Evolutionary conservation across 129 eudicot genomes (phyloP).

Genomic region (Lonicera japonica): DNA sequence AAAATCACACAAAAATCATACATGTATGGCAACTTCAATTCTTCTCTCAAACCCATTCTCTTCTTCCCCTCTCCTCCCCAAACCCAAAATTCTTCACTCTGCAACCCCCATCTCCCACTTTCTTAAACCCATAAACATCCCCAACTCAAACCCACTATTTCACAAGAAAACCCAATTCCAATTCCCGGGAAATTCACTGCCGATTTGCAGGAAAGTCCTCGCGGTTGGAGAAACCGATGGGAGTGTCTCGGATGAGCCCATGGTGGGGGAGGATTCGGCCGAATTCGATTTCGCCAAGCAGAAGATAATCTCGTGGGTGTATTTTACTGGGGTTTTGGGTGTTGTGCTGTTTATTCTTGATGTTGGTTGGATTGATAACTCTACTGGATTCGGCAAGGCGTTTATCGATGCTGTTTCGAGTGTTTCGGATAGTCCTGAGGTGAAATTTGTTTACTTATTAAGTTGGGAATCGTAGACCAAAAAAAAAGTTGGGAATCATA

Average conservation of each 20-base stretch:
- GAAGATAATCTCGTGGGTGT: constrained; percentile 82
- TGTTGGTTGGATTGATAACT: constrained; percentile 83
- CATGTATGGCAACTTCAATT: constrained; percentile 39
- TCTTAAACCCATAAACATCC: background rate
- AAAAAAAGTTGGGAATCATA: too few relatives aligned
- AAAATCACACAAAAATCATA: background rate
- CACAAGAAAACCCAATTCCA: background rate
- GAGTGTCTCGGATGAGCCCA: constrained; percentile 24
- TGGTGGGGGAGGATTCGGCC: constrained; percentile 94
- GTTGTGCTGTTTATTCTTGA: constrained; percentile 66
- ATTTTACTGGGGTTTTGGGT: constrained; percentile 69
- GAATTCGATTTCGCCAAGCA: constrained; percentile 65
- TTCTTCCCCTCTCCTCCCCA: constrained; percentile 20
- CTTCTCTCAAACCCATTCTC: constrained; percentile 55
- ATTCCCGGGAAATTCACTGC: constrained; percentile 13
- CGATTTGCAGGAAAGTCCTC: constrained; percentile 27
- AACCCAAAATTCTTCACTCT: constrained; percentile 12
- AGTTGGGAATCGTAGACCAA: background rate
- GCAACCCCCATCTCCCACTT: background rate
- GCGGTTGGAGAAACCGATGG: constrained; percentile 42
- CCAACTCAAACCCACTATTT: background rate
- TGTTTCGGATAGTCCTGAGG: constrained; percentile 83
- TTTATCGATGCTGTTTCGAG: constrained; percentile 59
- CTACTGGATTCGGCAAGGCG: constrained; percentile 79
- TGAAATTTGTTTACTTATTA: background rate